Evolutionary conservation across 176 grass and related monocot genomes (phyloP), one percentile per base, ranked within the genome.

Genomic region (Oryza meyeriana): DNA sequence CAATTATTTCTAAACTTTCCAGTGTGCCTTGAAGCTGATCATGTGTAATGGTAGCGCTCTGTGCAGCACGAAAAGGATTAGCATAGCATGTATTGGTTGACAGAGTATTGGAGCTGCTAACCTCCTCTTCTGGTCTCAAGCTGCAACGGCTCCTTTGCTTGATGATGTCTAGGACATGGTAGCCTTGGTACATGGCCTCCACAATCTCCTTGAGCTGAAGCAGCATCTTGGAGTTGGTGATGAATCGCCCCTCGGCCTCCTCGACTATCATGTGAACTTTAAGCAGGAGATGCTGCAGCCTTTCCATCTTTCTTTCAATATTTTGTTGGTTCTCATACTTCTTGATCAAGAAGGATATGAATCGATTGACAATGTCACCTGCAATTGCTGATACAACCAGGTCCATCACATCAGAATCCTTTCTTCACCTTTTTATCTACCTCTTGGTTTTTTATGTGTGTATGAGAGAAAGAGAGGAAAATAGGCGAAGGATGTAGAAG

Each of bases 191-290:
- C 73, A 72, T 83, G 40, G 47, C 55, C 25, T 64, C 74, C 14
- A 24, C 25, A 31, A 88, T 42, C 66, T 55, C 83, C 66, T 66
- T 78, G 5, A 88, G 73, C 66, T 78, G 38, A 24, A 83, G 18
- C 2, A 83, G 42, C 66, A 83, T 78, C 33, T 5, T 72, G 6
- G 72, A 82, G 41, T 83, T 87, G 29, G 80, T 83, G 74, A 88
- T 77, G 33, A 65, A 24, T 42, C 86, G 24, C 1, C n/a, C 41
- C 17, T 77, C 79, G 2, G 79, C 39, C 65, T 87, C 79, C 65
- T 87, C 65, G 2, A 76, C 48, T 5, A 87, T 44, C 78, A 69
- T 87, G 55, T 87, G 78, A 81, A 45, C 79, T 35, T 73, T 82
- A 26, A 38, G 33, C 9, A 87, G 64, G 25, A 87, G 52, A 36